These are phyloP conservation scores for Gastrodia elata DNA, from an alignment of 106 monocot genomes.

Conservation along the genomic window DNA sequence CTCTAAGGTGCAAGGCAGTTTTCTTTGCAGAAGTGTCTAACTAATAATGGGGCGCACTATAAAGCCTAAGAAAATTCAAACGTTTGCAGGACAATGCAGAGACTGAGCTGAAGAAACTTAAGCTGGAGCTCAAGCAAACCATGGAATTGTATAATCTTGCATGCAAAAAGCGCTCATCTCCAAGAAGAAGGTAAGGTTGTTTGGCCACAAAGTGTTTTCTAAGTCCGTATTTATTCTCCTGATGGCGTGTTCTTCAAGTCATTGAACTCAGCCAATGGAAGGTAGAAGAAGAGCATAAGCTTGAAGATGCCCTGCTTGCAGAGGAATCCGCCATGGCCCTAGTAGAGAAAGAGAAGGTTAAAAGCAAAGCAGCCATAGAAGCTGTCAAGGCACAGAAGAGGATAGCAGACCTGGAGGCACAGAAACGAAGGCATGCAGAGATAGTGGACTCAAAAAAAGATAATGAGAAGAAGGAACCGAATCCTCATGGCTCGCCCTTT, in stretches of 20 bases:
- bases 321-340: conserved; percentile 14
- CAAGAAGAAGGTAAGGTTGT: conserved; percentile 25
- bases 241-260: conserved; percentile 4
- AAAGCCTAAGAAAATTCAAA: not conserved
- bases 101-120: conserved; percentile 36
- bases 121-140: conserved; percentile 36
- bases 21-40: not conserved
- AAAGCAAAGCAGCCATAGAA: conserved; percentile 19
- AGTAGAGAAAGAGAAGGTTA: conserved; percentile 16
- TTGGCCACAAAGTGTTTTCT: not conserved
- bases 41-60: not conserved
- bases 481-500: not conserved
- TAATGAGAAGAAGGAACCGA: conserved; percentile 1
- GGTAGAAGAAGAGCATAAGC: conserved; percentile 22
- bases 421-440: conserved; percentile 17
- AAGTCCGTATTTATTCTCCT: not conserved
- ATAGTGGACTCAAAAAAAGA: conserved; percentile 10
- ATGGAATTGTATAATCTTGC: conserved; percentile 48
- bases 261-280: conserved; percentile 22
- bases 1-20: too few relatives aligned
- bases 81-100: conserved; percentile 33
- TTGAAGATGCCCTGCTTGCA: conserved; percentile 14
- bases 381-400: conserved; percentile 17
- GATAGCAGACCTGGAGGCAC: conserved; percentile 23
- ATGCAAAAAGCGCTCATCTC: conserved; percentile 41